Percentiles rank a stretch among this genome's conserved stretches.
Evolutionary conservation across 2,329 filamentous ascomycete genomes (phyloP).

Genomic region (Aspergillus sp.): DNA sequence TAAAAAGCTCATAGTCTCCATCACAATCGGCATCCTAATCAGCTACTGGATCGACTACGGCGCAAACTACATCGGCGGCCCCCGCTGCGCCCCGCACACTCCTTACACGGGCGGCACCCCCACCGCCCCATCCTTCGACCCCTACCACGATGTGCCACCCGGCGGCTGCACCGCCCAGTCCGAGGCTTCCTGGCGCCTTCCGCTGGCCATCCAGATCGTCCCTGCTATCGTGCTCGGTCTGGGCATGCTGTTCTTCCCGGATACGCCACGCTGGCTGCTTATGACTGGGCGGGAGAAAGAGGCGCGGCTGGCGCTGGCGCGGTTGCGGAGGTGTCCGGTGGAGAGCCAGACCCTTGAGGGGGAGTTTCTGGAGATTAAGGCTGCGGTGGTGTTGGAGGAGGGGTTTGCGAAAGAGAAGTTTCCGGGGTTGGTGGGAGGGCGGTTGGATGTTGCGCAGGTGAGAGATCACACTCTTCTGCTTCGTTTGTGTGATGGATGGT

Average conservation of each 20-base stretch:
- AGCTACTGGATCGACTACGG: constrained; percentile 45
- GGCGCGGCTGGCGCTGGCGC: constrained; percentile 45
- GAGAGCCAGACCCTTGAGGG: constrained; percentile 47
- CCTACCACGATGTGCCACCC: constrained; percentile 42
- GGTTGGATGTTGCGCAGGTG: constrained; percentile 32
- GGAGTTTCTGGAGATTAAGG: constrained; percentile 52
- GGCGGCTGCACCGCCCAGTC: constrained; percentile 49
- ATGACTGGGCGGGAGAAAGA: constrained; percentile 50
- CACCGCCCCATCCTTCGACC: constrained; percentile 37
- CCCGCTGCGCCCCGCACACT: constrained; percentile 48
- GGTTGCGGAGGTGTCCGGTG: constrained; percentile 47
- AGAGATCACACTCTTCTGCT: not conserved
- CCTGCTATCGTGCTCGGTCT: constrained; percentile 38
- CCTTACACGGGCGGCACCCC: constrained; percentile 46
- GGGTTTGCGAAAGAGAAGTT: constrained; percentile 30
- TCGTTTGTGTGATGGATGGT: not conserved
- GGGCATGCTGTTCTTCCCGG: constrained; percentile 51
- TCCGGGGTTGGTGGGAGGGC: constrained; percentile 25
- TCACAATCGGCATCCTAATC: constrained; percentile 36
- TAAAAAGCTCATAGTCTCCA: too few relatives aligned
- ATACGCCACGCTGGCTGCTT: constrained; percentile 55
- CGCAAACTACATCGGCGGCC: constrained; percentile 43
- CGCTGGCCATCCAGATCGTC: constrained; percentile 47
- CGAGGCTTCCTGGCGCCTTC: constrained; percentile 48
- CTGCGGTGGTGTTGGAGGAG: constrained; percentile 39